Evolutionary conservation across 805 yeast species (phyloP).

Genomic region (Saturnispora saitoi): DNA sequence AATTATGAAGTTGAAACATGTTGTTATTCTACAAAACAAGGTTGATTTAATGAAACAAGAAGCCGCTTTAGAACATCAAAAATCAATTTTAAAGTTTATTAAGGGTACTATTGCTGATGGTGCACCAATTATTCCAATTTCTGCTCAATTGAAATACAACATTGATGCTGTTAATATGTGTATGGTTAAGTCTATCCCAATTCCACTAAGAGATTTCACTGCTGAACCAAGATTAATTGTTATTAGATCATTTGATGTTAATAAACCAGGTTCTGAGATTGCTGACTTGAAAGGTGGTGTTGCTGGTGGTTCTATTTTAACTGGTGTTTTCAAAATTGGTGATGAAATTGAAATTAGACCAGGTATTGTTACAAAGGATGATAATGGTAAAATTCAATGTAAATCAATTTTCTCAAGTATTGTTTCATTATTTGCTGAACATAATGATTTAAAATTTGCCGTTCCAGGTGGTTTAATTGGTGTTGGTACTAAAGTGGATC

Average conservation of each 20-base stretch:
- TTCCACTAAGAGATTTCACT: constrained; percentile 89
- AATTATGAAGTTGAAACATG: constrained; percentile 96
- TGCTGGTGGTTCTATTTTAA: constrained; percentile 97
- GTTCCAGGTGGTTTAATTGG: constrained; percentile 99
- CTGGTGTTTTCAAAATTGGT: constrained; percentile 93
- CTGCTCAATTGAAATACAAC: constrained; percentile 97
- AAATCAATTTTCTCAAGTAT: constrained; percentile 92
- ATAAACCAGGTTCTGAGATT: constrained; percentile 97
- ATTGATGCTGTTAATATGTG: constrained; percentile 97
- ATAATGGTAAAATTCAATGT: constrained; percentile 80
- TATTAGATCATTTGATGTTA: constrained; percentile 96
- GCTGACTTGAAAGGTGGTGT: constrained; percentile 98
- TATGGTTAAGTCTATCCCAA: constrained; percentile 91
- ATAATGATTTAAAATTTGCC: constrained; percentile 95
- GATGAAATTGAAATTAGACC: constrained; percentile 99
- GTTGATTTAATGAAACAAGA: constrained; percentile 98
- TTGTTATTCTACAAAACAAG: constrained; percentile 91
- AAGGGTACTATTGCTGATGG: constrained; percentile 99
- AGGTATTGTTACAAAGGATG: constrained; percentile 96
- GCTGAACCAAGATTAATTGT: constrained; percentile 94
- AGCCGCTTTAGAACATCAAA: constrained; percentile 90
- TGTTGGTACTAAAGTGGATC: constrained; percentile 98
- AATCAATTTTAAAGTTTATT: constrained; percentile 83
- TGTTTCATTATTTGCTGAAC: constrained; percentile 92
- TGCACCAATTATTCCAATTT: constrained; percentile 97